Evolutionary conservation across 768 basidiomycete species (phyloP).

Genomic region (Macrocybe gigantea): DNA sequence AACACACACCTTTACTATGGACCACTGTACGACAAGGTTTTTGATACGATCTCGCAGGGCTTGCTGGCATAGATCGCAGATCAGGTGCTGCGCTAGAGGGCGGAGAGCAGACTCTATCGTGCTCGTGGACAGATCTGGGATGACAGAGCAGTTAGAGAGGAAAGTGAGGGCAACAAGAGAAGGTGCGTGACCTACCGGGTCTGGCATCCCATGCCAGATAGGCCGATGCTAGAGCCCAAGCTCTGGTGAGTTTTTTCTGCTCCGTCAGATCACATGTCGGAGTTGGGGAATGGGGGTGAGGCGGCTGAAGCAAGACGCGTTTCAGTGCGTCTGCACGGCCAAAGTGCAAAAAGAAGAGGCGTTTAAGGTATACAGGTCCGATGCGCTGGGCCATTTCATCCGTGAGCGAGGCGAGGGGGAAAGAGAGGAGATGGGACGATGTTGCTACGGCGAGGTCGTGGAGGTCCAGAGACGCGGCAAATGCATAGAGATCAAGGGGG

Average conservation of each 20-base stretch:
- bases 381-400: conserved; percentile 68
- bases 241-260: conserved; percentile 74
- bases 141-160: conserved; percentile 8
- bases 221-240: conserved; percentile 79
- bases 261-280: conserved; percentile 62
- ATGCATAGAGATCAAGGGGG: conserved; percentile 68
- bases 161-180: not conserved
- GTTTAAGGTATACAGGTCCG: conserved; percentile 72
- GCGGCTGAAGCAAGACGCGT: conserved; percentile 68
- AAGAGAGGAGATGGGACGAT: conserved; percentile 70
- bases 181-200: conserved; percentile 45
- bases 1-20: conserved; percentile 61
- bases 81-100: conserved; percentile 63
- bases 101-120: conserved; percentile 68
- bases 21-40: conserved; percentile 69
- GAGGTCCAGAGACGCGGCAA: conserved; percentile 62
- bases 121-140: conserved; percentile 62
- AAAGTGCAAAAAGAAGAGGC: conserved; percentile 79
- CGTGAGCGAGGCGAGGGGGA: conserved; percentile 58
- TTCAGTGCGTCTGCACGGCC: conserved; percentile 81
- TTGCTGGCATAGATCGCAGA: conserved; percentile 63
- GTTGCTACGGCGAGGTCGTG: conserved; percentile 71
- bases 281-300: conserved; percentile 71
- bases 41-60: conserved; percentile 62
- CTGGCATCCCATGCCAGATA: conserved; percentile 83